Conservation (phyloP, 352 stramenopile genomes). For the Pythium dissimile region DNA sequence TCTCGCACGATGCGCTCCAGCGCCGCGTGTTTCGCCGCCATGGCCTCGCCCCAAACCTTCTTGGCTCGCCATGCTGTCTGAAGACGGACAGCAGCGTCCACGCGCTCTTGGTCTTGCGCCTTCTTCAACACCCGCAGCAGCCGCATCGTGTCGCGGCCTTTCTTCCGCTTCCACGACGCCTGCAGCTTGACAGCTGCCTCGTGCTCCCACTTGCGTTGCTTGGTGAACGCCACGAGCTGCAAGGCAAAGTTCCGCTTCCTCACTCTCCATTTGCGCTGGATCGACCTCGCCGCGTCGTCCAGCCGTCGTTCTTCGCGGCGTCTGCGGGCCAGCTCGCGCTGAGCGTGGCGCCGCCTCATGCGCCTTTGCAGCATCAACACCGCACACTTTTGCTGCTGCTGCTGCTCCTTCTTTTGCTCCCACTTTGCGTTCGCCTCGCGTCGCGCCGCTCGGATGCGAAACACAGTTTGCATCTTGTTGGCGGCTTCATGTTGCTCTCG, state of each 20-base stretch:
- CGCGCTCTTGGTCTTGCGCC: constrained; percentile 29
- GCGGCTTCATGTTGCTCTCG: constrained; percentile 39
- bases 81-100: constrained; percentile 34
- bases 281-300: constrained; percentile 31
- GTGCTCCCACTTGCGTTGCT: constrained; percentile 33
- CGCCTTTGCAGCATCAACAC: constrained; percentile 40
- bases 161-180: constrained; percentile 54
- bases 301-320: constrained; percentile 23
- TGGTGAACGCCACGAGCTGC: constrained; percentile 38
- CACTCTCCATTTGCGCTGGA: constrained; percentile 53
- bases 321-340: constrained; percentile 32
- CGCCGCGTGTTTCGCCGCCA: constrained; percentile 25
- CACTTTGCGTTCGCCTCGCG: constrained; percentile 32
- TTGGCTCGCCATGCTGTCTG: constrained; percentile 51
- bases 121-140: constrained; percentile 42
- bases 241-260: constrained; percentile 38
- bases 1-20: constrained; percentile 43
- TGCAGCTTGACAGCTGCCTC: constrained; percentile 49
- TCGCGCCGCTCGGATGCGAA: constrained; percentile 44
- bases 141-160: constrained; percentile 33
- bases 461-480: constrained; percentile 59
- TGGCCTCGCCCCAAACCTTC: constrained; percentile 27
- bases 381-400: constrained; percentile 36
- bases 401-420: constrained; percentile 28
- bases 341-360: constrained; percentile 34